These are phyloP conservation scores for Orbilia javanica DNA, from an alignment of 2,329 filamentous ascomycete genomes.

Conservation along the genomic window DNA sequence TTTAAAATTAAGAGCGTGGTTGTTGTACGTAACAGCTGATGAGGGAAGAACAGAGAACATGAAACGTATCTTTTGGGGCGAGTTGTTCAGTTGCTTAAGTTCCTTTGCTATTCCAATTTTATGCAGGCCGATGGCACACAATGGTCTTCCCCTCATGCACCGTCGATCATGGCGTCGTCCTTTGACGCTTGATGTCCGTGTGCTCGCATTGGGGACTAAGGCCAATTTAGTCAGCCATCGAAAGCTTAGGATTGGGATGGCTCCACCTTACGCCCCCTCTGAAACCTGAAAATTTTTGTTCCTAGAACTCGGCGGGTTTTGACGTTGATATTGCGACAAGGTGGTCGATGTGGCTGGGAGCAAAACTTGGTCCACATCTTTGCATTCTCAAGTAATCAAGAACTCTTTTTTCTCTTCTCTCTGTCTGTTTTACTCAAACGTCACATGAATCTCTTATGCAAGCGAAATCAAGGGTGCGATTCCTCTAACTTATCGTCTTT, in stretches of 20 bases:
- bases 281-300: slow-evolving; percentile 2
- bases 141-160: slow-evolving; percentile 40
- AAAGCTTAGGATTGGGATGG: slow-evolving; percentile 24
- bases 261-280: slow-evolving; percentile 16
- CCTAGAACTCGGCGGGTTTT: slow-evolving; percentile 31
- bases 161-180: slow-evolving; percentile 56
- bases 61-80: slow-evolving; percentile 37
- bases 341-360: slow-evolving; percentile 25
- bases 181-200: slow-evolving; percentile 30
- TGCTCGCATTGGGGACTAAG: slow-evolving; percentile 31
- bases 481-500: slow-evolving; percentile 15
- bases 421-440: slow-evolving; percentile 1
- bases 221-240: slow-evolving; percentile 3
- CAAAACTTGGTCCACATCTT: slow-evolving; percentile 3
- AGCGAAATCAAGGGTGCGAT: slow-evolving; percentile 27
- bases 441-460: slow-evolving; percentile 53
- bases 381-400: slow-evolving; percentile 15
- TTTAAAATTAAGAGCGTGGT: slow-evolving; percentile 45
- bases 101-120: slow-evolving; percentile 14
- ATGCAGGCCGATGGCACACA: slow-evolving; percentile 40
- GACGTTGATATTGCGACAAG: slow-evolving; percentile 47
- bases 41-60: slow-evolving; percentile 10
- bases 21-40: slow-evolving; percentile 19
- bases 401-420: neutral
- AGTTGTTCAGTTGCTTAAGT: neutral